These are phyloP conservation scores for Xylaria sp. DNA, from an alignment of 2,329 filamentous ascomycete genomes.

Conservation along the genomic window DNA sequence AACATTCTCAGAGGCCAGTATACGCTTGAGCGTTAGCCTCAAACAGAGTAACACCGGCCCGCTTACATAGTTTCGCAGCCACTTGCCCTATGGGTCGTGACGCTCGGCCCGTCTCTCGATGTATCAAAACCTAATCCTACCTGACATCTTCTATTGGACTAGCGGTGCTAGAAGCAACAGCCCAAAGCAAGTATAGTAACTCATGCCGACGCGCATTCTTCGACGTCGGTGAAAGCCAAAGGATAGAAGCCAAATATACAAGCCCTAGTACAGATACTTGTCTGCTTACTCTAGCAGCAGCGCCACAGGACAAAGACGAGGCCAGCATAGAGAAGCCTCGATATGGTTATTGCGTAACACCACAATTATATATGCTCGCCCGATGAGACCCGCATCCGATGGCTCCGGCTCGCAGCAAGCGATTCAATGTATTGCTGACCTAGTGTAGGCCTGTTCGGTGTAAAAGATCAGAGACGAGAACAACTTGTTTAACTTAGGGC, in stretches of 20 bases:
- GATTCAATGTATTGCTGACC: not conserved
- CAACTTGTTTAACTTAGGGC: not conserved
- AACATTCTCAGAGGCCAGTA: not conserved
- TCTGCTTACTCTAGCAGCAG: not conserved
- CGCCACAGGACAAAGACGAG: not conserved
- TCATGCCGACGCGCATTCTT: not conserved
- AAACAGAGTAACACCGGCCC: not conserved
- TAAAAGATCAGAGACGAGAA: not conserved
- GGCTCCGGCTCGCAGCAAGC: not conserved
- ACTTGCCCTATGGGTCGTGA: not conserved
- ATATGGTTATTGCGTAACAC: not conserved
- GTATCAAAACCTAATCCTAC: not conserved
- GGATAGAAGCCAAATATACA: no score
- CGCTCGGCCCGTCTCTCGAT: not conserved
- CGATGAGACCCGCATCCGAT: not conserved
- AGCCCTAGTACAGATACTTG: not conserved
- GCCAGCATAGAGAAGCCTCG: not conserved
- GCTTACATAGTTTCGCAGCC: not conserved
- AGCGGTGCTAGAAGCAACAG: not conserved
- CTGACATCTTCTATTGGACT: slow-evolving; percentile 5
- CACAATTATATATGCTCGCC: not conserved
- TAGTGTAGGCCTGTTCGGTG: not conserved
- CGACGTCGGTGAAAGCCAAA: no score
- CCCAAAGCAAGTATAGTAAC: not conserved
- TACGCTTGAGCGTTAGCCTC: not conserved